phyloP scores from a whole-genome alignment of 1,284 basidiomycete genomes.

The Trichosporon sp. region DNA sequence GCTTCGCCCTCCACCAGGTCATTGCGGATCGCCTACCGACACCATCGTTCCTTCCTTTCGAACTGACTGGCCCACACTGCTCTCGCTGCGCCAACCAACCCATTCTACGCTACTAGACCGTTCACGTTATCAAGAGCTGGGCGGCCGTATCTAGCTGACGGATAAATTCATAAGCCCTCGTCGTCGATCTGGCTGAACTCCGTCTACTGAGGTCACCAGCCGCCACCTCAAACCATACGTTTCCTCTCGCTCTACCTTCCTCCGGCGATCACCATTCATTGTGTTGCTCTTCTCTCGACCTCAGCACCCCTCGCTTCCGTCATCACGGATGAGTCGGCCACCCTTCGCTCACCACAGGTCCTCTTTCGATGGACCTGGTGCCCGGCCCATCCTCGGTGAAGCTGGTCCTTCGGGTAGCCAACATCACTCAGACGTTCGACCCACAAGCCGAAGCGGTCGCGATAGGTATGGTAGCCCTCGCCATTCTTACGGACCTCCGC shows the following conservation, averaged over 20 bases:
- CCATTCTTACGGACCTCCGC: background rate
- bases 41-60: background rate
- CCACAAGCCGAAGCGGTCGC: background rate
- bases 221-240: background rate
- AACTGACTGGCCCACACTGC: background rate
- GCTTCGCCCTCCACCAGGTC: background rate
- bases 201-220: background rate
- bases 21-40: background rate
- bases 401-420: constrained; percentile 10
- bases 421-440: background rate
- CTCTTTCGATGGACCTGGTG: constrained; percentile 26
- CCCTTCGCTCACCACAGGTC: constrained; percentile 1
- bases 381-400: constrained; percentile 25
- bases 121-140: background rate
- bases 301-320: background rate
- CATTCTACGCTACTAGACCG: background rate
- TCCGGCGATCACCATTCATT: background rate
- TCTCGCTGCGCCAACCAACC: background rate
- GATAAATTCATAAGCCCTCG: background rate
- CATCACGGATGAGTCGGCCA: constrained; percentile 4
- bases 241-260: background rate
- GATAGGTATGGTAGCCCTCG: background rate
- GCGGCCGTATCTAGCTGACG: background rate
- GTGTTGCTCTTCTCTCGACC: background rate
- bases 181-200: background rate